Evolutionary conservation across 2,329 filamentous ascomycete genomes (phyloP), one percentile per base, ranked within the genome.

Genomic region (Orbilia oligospora): DNA sequence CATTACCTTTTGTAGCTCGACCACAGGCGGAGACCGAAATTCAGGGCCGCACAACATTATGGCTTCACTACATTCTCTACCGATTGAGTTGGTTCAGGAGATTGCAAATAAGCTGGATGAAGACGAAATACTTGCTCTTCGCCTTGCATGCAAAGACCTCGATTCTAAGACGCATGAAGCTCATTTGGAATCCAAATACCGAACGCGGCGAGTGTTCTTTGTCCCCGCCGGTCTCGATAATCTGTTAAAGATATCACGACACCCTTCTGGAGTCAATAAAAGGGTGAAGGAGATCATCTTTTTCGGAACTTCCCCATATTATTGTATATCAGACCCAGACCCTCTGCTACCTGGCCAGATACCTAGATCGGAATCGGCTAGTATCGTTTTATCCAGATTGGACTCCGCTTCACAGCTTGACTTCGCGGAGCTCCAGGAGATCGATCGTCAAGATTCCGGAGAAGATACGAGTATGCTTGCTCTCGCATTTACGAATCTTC

Each of bases 181-280:
- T 10, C 68, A 71, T 48, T 18, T 71, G 8, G 6, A 53, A 10
- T 33, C 56, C 12, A 71, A 64, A 12, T 71, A 65, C n/a, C 6
- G 16, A 16, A 53, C 30, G n/a, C 68, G 68, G 5, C 41, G 20
- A 16, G 20, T 71, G 8, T 65, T 30, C 14, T 33, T 44, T n/a
- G 46, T 46, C 33, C 56, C 68, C 3, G 36, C 18, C 1, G 27
- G 56, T 30, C 8, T 71, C 5, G 18, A 64, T 1, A 71, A 71
- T 46, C 46, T 71, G 6, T 3, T 71, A 4, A 71, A 71, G 56
- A 71, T 71, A 12, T 53, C 68, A 16, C 41, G 14, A 41, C 46
- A 49, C 4, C 46, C 46, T 24, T 71, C 68, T 6, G 33, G 27
- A 33, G 53, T 65, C 30, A 71, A 65, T 33, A 20, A 16, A 0